Evolutionary conservation across 2,329 filamentous ascomycete genomes (phyloP), one percentile per base, ranked within the genome.

Genomic region (Colletotrichum magnum): DNA sequence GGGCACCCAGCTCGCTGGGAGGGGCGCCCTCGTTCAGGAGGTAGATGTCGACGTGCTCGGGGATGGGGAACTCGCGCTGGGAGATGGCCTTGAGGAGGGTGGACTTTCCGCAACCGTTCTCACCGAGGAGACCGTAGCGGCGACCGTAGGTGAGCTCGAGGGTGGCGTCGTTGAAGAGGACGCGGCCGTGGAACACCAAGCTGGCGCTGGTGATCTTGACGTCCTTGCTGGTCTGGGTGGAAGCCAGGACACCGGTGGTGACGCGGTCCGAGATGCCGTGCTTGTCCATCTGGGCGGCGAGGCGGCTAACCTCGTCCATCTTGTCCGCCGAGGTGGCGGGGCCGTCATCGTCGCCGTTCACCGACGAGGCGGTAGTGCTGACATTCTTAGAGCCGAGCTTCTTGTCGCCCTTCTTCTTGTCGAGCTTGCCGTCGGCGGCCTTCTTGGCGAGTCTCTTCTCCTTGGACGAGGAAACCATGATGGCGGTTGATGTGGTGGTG

Each of bases 91-190:
- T 98, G 79, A 99, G 89, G 41, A 99, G 84, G n/a, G 96, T 99
- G 73, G 93, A 97, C 89, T 99, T 99, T 82, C 96, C 96, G 83
- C 96, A 99, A 74, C 96, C 96, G 92, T 99, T 99, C 89, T 99
- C 96, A 78, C 96, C 96, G 73, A 99, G 86, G 68, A 99, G 87
- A 81, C 96, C 96, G 81, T 99, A 99, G 77, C 96, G 91, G 77
- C 95, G 93, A 74, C 93, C 94, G 80, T 94, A 96, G 80, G 93
- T 95, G 78, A 99, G 88, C 84, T 99, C 97, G 81, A 99, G 88
- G 58, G 92, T 97, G 72, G 93, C 93, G 83, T 99, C 96, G 79
- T 92, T 95, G 84, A 99, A 93, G 71, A 99, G 91, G 75, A 98
- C 96, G 76, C 93, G 94, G 77, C 97, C 96, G 88, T 99, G 97